Evolutionary conservation across 2,329 filamentous ascomycete genomes (phyloP).

Genomic region (Aciculosporium take): DNA sequence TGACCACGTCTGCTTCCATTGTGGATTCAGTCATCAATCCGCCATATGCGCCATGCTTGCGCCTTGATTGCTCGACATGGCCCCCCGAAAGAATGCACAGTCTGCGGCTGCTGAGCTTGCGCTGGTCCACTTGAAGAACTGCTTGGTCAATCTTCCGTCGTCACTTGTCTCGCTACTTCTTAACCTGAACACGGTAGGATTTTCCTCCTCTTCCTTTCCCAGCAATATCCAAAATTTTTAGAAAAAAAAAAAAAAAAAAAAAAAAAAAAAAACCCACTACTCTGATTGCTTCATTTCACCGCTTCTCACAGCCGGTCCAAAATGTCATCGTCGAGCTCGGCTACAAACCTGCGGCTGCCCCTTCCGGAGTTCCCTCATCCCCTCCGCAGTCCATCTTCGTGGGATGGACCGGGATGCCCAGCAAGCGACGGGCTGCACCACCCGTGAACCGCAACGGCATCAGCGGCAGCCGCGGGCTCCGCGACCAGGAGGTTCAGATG

Average conservation of each 20-base stretch:
- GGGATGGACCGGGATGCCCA: conserved; percentile 97
- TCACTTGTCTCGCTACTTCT: conserved; percentile 73
- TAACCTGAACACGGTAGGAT: conserved; percentile 73
- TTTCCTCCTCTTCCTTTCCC: conserved; percentile 8
- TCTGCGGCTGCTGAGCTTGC: conserved; percentile 69
- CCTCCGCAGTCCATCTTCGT: conserved; percentile 63
- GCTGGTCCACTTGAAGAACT: conserved; percentile 80
- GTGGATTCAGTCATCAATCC: not conserved
- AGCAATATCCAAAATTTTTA: too few species aligned
- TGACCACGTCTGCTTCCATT: not conserved
- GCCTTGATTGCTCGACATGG: conserved; percentile 20
- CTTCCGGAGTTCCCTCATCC: conserved; percentile 29
- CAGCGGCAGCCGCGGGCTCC: conserved; percentile 39
- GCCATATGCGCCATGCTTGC: too few species aligned
- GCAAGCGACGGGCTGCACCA: conserved; percentile 65
- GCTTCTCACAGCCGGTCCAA: conserved; percentile 57
- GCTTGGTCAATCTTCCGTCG: conserved; percentile 80
- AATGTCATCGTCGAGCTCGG: conserved; percentile 91
- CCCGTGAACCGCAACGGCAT: conserved; percentile 64
- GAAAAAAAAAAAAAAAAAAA: too few species aligned
- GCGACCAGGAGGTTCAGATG: conserved; percentile 61
- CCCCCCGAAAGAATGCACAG: conserved; percentile 39
- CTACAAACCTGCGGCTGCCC: conserved; percentile 38
- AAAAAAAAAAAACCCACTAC: too few species aligned
- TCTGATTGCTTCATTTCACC: conserved; percentile 3